phyloP scores from a whole-genome alignment of 2,329 filamentous ascomycete species.

The Rutstroemia sp. region DNA sequence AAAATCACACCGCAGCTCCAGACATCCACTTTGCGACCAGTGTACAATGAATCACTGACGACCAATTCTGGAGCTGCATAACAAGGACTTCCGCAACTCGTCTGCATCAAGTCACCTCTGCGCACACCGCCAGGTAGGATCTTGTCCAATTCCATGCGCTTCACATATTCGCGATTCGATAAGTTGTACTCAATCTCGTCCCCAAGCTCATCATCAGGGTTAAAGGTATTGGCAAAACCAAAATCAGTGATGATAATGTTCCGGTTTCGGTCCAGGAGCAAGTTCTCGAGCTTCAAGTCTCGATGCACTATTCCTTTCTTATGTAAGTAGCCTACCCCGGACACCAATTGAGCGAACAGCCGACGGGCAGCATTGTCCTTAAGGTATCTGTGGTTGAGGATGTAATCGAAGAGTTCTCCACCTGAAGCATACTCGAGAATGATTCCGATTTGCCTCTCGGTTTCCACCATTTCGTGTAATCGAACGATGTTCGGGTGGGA shows the following conservation, averaged over 20 bases:
- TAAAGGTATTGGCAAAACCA: constrained; percentile 96
- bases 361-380: constrained; percentile 88
- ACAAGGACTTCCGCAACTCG: constrained; percentile 94
- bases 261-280: constrained; percentile 88
- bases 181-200: constrained; percentile 88
- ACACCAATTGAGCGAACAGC: constrained; percentile 91
- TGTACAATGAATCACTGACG: constrained; percentile 95
- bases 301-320: constrained; percentile 98
- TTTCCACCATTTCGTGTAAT: constrained; percentile 97
- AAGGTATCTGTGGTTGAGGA: constrained; percentile 90
- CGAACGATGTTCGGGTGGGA: constrained; percentile 96
- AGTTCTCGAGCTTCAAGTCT: constrained; percentile 92
- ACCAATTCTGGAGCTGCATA: constrained; percentile 96
- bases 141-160: constrained; percentile 77
- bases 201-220: constrained; percentile 76
- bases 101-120: constrained; percentile 95
- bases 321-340: constrained; percentile 93
- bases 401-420: constrained; percentile 96
- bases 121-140: constrained; percentile 66
- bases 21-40: constrained; percentile 94
- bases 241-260: constrained; percentile 99
- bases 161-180: constrained; percentile 80
- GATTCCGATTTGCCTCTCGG: constrained; percentile 93
- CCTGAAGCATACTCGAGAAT: constrained; percentile 97
- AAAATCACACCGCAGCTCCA: constrained; percentile 99